These are phyloP conservation scores for Scleromitrula shiraiana DNA, from an alignment of 2,329 filamentous ascomycete species.

Conservation along the genomic window DNA sequence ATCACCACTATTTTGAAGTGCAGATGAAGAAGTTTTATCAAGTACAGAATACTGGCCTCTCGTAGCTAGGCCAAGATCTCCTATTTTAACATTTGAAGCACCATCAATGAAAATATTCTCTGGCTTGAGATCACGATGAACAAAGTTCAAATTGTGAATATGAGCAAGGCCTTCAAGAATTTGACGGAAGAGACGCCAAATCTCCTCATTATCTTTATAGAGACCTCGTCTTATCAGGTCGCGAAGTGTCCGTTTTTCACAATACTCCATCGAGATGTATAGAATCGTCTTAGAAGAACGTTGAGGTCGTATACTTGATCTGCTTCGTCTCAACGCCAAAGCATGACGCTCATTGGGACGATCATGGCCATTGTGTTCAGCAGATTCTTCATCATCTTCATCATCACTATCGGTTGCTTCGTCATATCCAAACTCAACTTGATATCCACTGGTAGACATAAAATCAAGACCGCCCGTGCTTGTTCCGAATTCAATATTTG, in stretches of 20 bases:
- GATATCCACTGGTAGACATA: conserved; percentile 76
- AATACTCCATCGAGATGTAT: conserved; percentile 99
- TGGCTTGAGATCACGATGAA: conserved; percentile 92
- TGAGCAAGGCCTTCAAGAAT: conserved; percentile 83
- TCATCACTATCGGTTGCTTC: conserved; percentile 34
- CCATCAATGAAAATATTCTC: conserved; percentile 97
- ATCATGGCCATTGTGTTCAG: conserved; percentile 32
- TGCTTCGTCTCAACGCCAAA: conserved; percentile 22
- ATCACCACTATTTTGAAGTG: conserved; percentile 36
- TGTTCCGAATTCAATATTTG: conserved; percentile 25
- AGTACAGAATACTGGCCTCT: conserved; percentile 64
- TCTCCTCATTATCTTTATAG: conserved; percentile 64
- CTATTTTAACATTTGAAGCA: conserved; percentile 85
- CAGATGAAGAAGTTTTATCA: conserved; percentile 39
- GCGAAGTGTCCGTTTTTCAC: conserved; percentile 77
- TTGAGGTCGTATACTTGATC: conserved; percentile 32
- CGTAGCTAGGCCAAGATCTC: conserved; percentile 91
- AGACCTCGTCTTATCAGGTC: conserved; percentile 76
- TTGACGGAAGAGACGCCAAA: conserved; percentile 87
- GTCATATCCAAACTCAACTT: conserved; percentile 66
- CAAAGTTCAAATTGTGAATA: conserved; percentile 84
- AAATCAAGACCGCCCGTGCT: conserved; percentile 85
- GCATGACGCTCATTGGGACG: conserved; percentile 13
- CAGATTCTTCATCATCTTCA: conserved; percentile 35
- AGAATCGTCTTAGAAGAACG: conserved; percentile 62